Evolutionary conservation across 2,329 filamentous ascomycete species (phyloP), one percentile per base, ranked within the genome.

Genomic region (Colletotrichum limetticola): DNA sequence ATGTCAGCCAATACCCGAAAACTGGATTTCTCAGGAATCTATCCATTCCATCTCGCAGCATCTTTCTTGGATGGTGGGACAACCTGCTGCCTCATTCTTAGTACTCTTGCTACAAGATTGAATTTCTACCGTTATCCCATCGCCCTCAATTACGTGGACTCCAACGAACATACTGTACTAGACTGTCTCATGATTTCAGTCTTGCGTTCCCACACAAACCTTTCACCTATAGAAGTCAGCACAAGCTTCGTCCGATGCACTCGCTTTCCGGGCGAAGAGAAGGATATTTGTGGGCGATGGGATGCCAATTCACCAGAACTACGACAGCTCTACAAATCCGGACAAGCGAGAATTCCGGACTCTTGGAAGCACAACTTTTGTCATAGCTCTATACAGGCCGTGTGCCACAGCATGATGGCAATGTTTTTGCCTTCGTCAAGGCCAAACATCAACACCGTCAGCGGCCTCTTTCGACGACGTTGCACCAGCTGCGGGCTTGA

Each of bases 331-430:
- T 70, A 81, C 12, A 75, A 75, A 1, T 74, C 66, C 1, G 82
- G 82, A 1, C 66, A 65, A 16, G 22, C 75, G 4, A 70, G 59
- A 1, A 79, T 83, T 24, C 84, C 84, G 0, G 65, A 72, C 2
- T 16, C 60, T 0, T 86, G 83, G 84, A 86, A 86, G 72, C 84
- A 85, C 72, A 82, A 80, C 59, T 85, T 86, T 69, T 86, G 84
- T 66, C 82, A 86, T 66, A 84, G 83, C 6, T 83, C 83, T 1
- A 76, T 78, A 6, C 82, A 84, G 76, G 77, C 82, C 0, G 77
- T 85, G 6, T 82, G 79, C 28, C 80, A 85, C 71, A 79, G 70
- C 42, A 81, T 85, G 42, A 61, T 69, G 9, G 28, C n/a, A 5
- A 74, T 83, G 2, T 82, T 78, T 22, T 30, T 76, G 1, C 26